Base-by-base conservation (phyloP, 148 eudicot genomes). In the Diospyros kaki region DNA sequence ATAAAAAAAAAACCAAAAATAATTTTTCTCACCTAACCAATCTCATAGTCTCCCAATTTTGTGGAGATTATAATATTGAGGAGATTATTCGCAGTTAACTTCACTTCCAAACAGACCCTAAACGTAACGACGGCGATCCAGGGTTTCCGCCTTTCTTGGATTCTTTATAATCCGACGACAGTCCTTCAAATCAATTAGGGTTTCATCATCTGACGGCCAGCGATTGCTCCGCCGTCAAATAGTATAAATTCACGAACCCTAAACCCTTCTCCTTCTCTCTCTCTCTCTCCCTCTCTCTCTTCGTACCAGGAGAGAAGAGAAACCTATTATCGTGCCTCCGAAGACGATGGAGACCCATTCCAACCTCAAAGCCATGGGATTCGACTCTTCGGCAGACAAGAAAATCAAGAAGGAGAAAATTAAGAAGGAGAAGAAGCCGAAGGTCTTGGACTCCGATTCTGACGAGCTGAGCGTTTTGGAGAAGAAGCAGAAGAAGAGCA, bases 271-370 rank as follows among this genome's bases (percentile, higher is more conserved):
- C 17, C 28, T 9, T 4, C 64, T 8, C 48, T 51, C 46, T 72
- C 28, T 72, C 15, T 43, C 8, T 39, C 75, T 71, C 75, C 71
- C 44, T 71, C 81, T 58, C 70, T 2, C 40, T 40, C 14, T 5
- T 66, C 18, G 46, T 43, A 73, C 64, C 71, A 71, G 80, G 65
- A 64, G 80, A 28, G 28, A 28, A 28, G 28, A 28, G 28, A 28
- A 28, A 28, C 28, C 28, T 28, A 3, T 8, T 5, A 51, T 39
- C 69, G 82, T 88, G 92, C 89, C 92, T 84, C 86, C 90, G 71
- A 85, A 75, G 76, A 85, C 82, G 72, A 78, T 51, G 81, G 75
- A 78, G 56, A 14, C 72, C 60, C 72, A 81, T 71, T 15, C 69
- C 55, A 60, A 14, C 58, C 55, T 11, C 11, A 66, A 74, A 63